A percentile compares a stretch with the other conserved stretches of the same genome.
Evolutionary conservation across 805 yeast genomes (phyloP).

Genomic region (Candida tibetensis): DNA sequence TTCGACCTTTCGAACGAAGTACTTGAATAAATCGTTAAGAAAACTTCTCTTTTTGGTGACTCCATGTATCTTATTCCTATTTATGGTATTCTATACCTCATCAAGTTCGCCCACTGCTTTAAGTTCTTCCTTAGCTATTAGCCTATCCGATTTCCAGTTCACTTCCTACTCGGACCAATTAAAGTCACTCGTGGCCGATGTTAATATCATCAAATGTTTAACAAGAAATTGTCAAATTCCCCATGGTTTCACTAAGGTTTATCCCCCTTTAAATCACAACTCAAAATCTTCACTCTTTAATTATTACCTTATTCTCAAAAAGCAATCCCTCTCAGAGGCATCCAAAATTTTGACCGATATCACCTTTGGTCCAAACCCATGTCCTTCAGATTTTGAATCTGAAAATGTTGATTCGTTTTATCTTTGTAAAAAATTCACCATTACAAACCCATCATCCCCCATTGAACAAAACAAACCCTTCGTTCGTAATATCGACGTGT

Average conservation of each 20-base stretch:
- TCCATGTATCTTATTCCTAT: too few relatives aligned
- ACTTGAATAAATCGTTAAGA: neutral
- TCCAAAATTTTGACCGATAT: constrained; percentile 9
- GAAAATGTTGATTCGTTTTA: constrained; percentile 6
- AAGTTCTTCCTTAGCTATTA: neutral
- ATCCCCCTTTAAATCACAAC: constrained; percentile 11
- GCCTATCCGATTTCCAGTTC: constrained; percentile 6
- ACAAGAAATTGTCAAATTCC: constrained; percentile 8
- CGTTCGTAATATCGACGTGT: constrained; percentile 27
- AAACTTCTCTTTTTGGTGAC: neutral
- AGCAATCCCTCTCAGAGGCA: constrained; percentile 5
- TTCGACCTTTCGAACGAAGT: neutral
- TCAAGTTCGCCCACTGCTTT: neutral
- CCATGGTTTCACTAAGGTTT: constrained; percentile 10
- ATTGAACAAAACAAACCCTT: constrained; percentile 4
- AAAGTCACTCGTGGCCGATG: constrained; percentile 8
- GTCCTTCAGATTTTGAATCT: neutral
- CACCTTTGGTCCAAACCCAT: constrained; percentile 3
- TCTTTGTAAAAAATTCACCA: constrained; percentile 6
- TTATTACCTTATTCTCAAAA: constrained; percentile 7
- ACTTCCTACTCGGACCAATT: neutral
- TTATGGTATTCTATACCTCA: neutral
- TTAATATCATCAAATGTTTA: constrained; percentile 11
- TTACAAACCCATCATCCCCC: constrained; percentile 6
- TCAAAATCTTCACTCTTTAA: constrained; percentile 1